Conservation (phyloP, 345 rosid genomes). For the Microthlaspi erraticum region DNA sequence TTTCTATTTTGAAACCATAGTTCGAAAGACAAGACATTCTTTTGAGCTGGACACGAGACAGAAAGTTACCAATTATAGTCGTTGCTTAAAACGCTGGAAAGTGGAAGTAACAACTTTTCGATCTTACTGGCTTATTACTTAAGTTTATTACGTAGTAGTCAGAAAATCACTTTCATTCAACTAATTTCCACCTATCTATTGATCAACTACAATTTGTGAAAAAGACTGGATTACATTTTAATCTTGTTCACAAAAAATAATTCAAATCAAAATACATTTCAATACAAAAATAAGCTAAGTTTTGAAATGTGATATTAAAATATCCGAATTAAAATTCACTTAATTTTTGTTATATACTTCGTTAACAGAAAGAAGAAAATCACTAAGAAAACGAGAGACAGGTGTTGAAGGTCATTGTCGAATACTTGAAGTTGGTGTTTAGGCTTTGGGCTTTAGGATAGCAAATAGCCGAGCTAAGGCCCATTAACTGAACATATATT, state of each 20-base stretch:
- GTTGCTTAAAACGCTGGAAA: conserved; percentile 41
- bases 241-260: background rate
- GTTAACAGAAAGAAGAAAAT: background rate
- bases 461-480: conserved; percentile 5
- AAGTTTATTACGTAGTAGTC: conserved; percentile 12
- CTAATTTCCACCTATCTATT: conserved; percentile 26
- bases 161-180: conserved; percentile 37
- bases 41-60: conserved; percentile 13
- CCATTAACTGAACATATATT: conserved; percentile 11
- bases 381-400: background rate
- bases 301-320: conserved; percentile 7
- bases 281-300: background rate
- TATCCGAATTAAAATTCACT: background rate
- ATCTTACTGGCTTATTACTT: conserved; percentile 19
- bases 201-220: background rate
- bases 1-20: conserved; percentile 16
- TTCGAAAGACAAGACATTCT: conserved; percentile 33
- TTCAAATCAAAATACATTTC: background rate
- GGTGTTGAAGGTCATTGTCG: background rate
- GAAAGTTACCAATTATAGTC: conserved; percentile 5
- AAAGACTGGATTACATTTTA: background rate
- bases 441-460: background rate
- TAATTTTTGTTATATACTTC: background rate
- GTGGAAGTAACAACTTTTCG: conserved; percentile 3
- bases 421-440: background rate